phyloP scores from a whole-genome alignment of 2,329 filamentous ascomycete genomes.

The Aurifilum marmelostoma region DNA sequence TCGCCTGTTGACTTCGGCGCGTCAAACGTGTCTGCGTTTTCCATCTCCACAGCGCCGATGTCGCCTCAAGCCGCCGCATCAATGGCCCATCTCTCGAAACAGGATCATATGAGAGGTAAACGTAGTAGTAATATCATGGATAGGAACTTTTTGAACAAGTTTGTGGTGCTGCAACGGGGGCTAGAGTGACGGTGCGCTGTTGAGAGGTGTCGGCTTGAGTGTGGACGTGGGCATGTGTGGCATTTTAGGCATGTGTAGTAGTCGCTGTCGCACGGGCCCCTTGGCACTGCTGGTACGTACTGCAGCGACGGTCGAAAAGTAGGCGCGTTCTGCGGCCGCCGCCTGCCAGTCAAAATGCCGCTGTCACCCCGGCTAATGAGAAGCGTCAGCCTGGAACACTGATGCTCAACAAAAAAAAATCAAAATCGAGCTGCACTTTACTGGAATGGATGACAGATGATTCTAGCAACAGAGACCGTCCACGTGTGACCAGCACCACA shows the following conservation, averaged over 20 bases:
- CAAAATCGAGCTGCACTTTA: neutral
- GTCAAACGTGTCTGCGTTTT: constrained; percentile 13
- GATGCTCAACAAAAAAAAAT: neutral
- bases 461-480: neutral
- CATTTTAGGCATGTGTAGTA: constrained; percentile 12
- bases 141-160: neutral
- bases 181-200: constrained; percentile 6
- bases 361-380: neutral
- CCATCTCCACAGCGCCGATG: constrained; percentile 11
- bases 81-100: constrained; percentile 11
- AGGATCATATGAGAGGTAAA: neutral
- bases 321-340: constrained; percentile 14
- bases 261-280: constrained; percentile 15
- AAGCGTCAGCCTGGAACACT: neutral
- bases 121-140: constrained; percentile 3
- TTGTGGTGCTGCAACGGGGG: neutral
- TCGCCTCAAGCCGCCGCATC: constrained; percentile 11
- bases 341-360: constrained; percentile 1
- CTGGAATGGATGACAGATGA: constrained; percentile 7
- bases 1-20: constrained; percentile 8
- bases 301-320: constrained; percentile 4
- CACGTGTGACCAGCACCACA: neutral
- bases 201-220: constrained; percentile 1
- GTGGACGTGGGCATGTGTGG: constrained; percentile 16
- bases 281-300: constrained; percentile 1